A percentile compares a stretch with the other conserved stretches of the same genome.
Evolutionary conservation across 2,329 filamentous ascomycete species (phyloP).

Genomic region (Pseudogymnoascus sp.): DNA sequence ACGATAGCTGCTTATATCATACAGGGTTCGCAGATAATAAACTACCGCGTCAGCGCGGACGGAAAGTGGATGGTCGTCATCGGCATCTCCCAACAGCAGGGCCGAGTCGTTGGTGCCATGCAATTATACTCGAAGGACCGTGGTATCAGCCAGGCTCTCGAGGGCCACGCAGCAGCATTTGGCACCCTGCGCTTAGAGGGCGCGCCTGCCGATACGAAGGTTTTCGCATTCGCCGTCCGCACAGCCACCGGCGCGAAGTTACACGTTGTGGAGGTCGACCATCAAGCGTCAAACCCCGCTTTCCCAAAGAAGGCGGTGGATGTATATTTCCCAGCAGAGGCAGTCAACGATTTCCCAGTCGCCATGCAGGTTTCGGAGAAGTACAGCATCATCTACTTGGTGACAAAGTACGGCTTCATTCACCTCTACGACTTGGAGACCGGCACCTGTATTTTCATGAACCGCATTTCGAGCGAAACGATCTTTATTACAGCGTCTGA

Average conservation of each 20-base stretch:
- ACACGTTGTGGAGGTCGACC: conserved; percentile 96
- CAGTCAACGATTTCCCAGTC: conserved; percentile 93
- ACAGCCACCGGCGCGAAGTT: conserved; percentile 86
- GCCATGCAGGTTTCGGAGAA: conserved; percentile 95
- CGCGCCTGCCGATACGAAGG: conserved; percentile 81
- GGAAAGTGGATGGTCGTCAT: conserved; percentile 98
- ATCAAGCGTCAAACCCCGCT: conserved; percentile 76
- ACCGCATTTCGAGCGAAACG: conserved; percentile 97
- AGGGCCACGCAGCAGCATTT: conserved; percentile 93
- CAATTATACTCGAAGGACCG: conserved; percentile 95
- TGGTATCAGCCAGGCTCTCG: conserved; percentile 94
- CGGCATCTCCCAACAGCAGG: conserved; percentile 88
- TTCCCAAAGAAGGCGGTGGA: conserved; percentile 97
- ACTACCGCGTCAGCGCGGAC: conserved; percentile 92
- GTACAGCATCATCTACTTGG: conserved; percentile 93
- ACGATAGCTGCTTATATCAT: conserved; percentile 19
- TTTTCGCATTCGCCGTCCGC: conserved; percentile 94
- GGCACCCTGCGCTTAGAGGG: conserved; percentile 84
- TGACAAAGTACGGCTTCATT: conserved; percentile 98
- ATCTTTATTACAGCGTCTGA: conserved; percentile 93
- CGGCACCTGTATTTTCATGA: conserved; percentile 96
- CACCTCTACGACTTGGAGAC: conserved; percentile 97
- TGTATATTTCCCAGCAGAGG: conserved; percentile 94
- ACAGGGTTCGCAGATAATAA: conserved; percentile 97
- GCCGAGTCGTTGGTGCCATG: conserved; percentile 90